Conservation (phyloP, 257 asterid genomes). For the Nicotiana undulata region DNA sequence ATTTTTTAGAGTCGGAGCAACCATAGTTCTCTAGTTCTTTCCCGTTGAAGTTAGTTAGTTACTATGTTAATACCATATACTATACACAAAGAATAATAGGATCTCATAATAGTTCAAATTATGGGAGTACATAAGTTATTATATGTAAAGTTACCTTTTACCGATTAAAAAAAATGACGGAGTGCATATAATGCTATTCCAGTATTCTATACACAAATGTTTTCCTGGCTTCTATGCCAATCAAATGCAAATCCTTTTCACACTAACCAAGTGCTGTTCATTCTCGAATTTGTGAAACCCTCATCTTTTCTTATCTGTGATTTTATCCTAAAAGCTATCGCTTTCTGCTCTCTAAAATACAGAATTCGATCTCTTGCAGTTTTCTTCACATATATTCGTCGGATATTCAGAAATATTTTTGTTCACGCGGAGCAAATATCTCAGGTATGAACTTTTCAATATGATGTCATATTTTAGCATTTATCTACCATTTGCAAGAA, state of each 20-base stretch:
- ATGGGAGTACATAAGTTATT: no score
- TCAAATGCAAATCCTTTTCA: neutral
- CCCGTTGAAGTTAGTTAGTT: neutral
- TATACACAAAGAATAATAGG: neutral
- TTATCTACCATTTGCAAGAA: neutral
- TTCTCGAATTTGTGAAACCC: neutral
- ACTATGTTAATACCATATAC: neutral
- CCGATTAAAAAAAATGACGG: neutral
- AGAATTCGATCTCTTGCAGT: slow-evolving; percentile 40
- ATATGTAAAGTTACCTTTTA: no score
- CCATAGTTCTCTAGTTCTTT: neutral
- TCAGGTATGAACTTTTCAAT: slow-evolving; percentile 45
- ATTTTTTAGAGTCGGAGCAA: no score
- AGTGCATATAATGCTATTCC: neutral
- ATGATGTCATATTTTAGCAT: neutral
- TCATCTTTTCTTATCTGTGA: neutral
- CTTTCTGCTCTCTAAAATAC: neutral
- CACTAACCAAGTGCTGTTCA: neutral
- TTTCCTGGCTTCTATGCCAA: neutral
- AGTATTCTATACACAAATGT: neutral
- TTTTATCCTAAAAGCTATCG: neutral
- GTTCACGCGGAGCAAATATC: slow-evolving; percentile 80
- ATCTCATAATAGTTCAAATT: neutral
- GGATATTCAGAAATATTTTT: slow-evolving; percentile 83
- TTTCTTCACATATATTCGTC: slow-evolving; percentile 63